Percentiles rank a stretch among this genome's conserved stretches.
Evolutionary conservation across 1,284 basidiomycete genomes (phyloP).

Genomic region (Porodaedalea pini): DNA sequence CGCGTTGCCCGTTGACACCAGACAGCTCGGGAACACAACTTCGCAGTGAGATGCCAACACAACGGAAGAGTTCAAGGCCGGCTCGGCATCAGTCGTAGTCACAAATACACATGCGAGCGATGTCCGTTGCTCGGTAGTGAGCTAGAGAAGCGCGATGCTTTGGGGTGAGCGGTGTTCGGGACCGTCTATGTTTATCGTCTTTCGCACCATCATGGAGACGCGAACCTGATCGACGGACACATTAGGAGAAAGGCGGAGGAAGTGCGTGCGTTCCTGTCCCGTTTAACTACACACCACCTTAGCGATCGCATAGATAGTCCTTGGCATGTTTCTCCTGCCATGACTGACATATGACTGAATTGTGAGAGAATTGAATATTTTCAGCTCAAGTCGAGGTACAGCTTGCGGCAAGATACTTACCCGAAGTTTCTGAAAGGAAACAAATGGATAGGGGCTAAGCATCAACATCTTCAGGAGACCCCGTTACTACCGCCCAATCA

Average conservation of each 20-base stretch:
- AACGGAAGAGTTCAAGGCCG: neutral
- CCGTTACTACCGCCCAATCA: neutral
- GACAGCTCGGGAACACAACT: neutral
- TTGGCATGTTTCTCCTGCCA: neutral
- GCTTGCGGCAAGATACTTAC: too few relatives aligned
- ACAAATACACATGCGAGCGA: neutral
- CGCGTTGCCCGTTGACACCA: neutral
- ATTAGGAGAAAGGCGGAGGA: neutral
- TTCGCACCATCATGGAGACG: conserved; percentile 1
- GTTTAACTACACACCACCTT: neutral
- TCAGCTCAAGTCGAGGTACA: neutral
- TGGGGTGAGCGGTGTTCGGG: neutral
- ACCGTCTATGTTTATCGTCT: neutral
- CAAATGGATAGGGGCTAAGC: neutral
- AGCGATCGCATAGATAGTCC: neutral
- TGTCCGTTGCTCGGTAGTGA: neutral
- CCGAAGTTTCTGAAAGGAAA: neutral
- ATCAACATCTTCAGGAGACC: conserved; percentile 8
- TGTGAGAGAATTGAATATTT: neutral
- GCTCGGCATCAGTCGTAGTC: neutral
- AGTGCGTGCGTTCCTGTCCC: neutral
- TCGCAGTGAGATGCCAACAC: neutral
- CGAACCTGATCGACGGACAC: neutral
- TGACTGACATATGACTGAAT: neutral
- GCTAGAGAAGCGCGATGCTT: neutral